Evolutionary conservation across 371 early-diverging fungal genomes (phyloP).

Genomic region (Mucor ambiguus): DNA sequence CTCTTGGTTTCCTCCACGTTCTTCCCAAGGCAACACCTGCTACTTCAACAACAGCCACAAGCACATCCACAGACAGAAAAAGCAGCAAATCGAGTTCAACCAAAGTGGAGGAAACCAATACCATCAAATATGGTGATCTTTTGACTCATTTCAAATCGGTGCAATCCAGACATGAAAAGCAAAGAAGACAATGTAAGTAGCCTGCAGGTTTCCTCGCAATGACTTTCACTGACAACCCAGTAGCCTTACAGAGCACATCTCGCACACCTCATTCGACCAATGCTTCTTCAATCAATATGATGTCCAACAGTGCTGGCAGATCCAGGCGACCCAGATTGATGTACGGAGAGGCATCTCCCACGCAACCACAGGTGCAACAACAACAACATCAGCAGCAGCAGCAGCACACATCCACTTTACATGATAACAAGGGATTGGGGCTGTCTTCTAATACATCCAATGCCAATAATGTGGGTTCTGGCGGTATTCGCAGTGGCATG

Average conservation of each 20-base stretch:
- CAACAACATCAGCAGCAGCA: neutral
- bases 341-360: constrained; percentile 9
- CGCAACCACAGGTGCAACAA: neutral
- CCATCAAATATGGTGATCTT: constrained; percentile 56
- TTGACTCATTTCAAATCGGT: constrained; percentile 61
- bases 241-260: constrained; percentile 26
- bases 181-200: constrained; percentile 43
- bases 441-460: neutral
- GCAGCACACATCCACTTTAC: neutral
- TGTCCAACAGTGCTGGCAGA: neutral
- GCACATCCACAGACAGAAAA: constrained; percentile 14
- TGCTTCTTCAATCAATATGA: neutral
- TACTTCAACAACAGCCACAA: constrained; percentile 9
- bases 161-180: constrained; percentile 61
- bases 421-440: constrained; percentile 21
- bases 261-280: constrained; percentile 6
- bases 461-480: neutral
- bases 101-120: constrained; percentile 24
- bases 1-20: constrained; percentile 64
- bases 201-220: too few relatives aligned
- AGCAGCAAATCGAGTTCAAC: constrained; percentile 14
- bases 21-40: constrained; percentile 50
- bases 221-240: neutral
- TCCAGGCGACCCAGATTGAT: constrained; percentile 19
- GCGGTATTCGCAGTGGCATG: constrained; percentile 30